Evolutionary conservation across 192 early-diverging fungal species (phyloP).

Genomic region (Rhizophlyctis rosea): DNA sequence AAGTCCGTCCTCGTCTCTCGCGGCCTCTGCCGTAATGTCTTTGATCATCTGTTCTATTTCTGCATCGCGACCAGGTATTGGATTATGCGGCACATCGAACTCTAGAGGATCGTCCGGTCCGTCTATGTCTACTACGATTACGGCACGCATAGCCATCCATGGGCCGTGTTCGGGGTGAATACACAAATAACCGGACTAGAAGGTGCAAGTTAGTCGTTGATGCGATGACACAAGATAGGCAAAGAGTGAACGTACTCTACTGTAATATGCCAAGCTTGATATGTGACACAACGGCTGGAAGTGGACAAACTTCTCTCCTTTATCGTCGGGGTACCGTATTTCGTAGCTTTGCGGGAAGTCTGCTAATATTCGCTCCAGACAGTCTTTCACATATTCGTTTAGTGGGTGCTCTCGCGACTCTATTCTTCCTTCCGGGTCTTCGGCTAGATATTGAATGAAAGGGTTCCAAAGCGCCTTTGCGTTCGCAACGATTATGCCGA

Average conservation of each 20-base stretch:
- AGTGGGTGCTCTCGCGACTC: slow-evolving; percentile 14
- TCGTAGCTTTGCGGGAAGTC: neutral
- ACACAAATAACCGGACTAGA: slow-evolving; percentile 22
- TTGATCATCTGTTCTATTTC: slow-evolving; percentile 1
- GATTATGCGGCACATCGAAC: slow-evolving; percentile 8
- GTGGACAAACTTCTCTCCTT: slow-evolving; percentile 29
- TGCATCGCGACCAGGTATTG: slow-evolving; percentile 11
- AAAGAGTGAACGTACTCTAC: slow-evolving; percentile 12
- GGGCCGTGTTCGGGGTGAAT: slow-evolving; percentile 31
- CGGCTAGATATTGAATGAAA: slow-evolving; percentile 14
- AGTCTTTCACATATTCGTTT: slow-evolving; percentile 15
- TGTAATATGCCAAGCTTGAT: slow-evolving; percentile 24
- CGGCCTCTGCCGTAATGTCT: slow-evolving; percentile 15
- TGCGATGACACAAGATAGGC: no score
- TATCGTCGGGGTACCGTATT: slow-evolving; percentile 26
- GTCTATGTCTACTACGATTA: slow-evolving; percentile 32
- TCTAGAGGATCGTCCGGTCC: neutral
- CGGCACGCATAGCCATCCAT: slow-evolving; percentile 38
- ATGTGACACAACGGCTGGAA: slow-evolving; percentile 33
- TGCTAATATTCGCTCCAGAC: neutral
- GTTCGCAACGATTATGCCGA: slow-evolving; percentile 31
- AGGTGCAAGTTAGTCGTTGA: no score
- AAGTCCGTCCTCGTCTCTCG: slow-evolving; percentile 4
- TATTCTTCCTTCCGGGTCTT: slow-evolving; percentile 5
- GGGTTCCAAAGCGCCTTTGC: slow-evolving; percentile 26